Conservation (phyloP, 441 rosid genomes). For the Omphalea diandra region DNA sequence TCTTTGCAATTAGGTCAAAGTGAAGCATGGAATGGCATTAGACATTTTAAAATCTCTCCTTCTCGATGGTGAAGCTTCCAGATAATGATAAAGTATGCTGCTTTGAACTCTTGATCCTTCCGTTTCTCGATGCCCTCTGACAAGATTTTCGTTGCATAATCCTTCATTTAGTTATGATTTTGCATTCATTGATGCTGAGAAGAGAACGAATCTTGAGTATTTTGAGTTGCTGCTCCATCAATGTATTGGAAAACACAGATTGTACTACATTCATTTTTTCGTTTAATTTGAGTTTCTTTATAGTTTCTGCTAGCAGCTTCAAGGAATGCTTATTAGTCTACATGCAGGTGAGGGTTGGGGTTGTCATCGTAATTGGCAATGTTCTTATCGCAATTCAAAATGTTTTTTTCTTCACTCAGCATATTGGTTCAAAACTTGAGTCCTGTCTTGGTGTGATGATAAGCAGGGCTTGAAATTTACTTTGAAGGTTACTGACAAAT, state of each 20-base stretch:
- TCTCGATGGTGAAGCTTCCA: conserved; percentile 67
- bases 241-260: conserved; percentile 9
- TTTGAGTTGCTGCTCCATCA: conserved; percentile 69
- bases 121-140: neutral
- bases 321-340: conserved; percentile 18
- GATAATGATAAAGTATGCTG: conserved; percentile 37
- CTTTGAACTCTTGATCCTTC: conserved; percentile 7
- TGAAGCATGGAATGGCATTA: conserved; percentile 74
- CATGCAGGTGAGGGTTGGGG: conserved; percentile 74
- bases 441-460: neutral
- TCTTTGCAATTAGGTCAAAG: conserved; percentile 49
- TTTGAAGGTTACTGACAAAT: neutral
- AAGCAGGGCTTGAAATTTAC: neutral
- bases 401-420: too few species aligned
- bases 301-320: conserved; percentile 13
- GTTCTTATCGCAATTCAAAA: too few species aligned
- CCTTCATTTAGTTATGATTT: conserved; percentile 69
- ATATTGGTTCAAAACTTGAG: neutral
- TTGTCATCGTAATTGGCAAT: conserved; percentile 79
- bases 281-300: neutral
- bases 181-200: conserved; percentile 94
- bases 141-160: conserved; percentile 8
- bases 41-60: conserved; percentile 62
- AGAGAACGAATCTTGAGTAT: conserved; percentile 84
- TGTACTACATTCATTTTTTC: neutral